Percentiles rank a stretch among this genome's conserved stretches.
Conservation (phyloP, 1,284 basidiomycete genomes). For the Fomitopsis schrenkii region DNA sequence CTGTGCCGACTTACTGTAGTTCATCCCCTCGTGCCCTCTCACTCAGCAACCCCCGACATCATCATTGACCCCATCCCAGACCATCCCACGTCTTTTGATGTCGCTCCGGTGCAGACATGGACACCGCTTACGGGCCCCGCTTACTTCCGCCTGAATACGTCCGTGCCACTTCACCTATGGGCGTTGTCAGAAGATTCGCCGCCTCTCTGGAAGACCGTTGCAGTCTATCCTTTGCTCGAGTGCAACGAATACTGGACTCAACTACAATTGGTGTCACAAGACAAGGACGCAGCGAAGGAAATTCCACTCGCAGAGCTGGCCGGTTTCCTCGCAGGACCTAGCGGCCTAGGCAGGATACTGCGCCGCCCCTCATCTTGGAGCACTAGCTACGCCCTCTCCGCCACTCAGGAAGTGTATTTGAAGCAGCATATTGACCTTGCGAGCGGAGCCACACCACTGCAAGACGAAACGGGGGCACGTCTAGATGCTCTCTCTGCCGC, state of each 20-base stretch:
- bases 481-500: slow-evolving; percentile 49
- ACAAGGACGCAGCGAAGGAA: slow-evolving; percentile 24
- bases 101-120: slow-evolving; percentile 39
- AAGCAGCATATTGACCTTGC: slow-evolving; percentile 41
- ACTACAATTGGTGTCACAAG: slow-evolving; percentile 43
- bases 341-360: slow-evolving; percentile 33
- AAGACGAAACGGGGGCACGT: slow-evolving; percentile 38
- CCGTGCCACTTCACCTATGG: slow-evolving; percentile 56
- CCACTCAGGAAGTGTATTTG: slow-evolving; percentile 64
- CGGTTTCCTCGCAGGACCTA: slow-evolving; percentile 10
- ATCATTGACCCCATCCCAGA: slow-evolving; percentile 42
- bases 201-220: slow-evolving; percentile 47
- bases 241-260: slow-evolving; percentile 53
- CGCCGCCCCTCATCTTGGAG: slow-evolving; percentile 59
- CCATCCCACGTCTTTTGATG: slow-evolving; percentile 44
- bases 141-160: slow-evolving; percentile 58
- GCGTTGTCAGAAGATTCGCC: slow-evolving; percentile 46
- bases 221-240: slow-evolving; percentile 34
- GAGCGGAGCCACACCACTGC: slow-evolving; percentile 45
- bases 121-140: slow-evolving; percentile 42
- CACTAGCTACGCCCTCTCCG: slow-evolving; percentile 54
- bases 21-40: slow-evolving; percentile 47
- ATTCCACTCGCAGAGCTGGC: slow-evolving; percentile 12
- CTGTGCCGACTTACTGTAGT: slow-evolving; percentile 51
- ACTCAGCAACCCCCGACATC: slow-evolving; percentile 19